Evolutionary conservation across 176 grass and related monocot genomes (phyloP).

Genomic region (Avena sativa): DNA sequence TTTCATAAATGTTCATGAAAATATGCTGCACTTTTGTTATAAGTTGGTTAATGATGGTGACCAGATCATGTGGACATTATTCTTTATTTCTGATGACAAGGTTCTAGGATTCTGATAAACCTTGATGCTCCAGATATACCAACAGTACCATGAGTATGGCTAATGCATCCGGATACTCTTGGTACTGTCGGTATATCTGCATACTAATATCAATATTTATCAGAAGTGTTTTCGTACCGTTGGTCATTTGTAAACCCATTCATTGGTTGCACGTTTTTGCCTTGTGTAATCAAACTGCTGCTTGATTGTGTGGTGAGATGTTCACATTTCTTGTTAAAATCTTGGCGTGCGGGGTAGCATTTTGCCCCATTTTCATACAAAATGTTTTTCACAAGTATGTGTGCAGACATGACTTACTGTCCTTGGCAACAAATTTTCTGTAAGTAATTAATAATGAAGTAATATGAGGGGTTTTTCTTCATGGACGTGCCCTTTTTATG

Average conservation of each 20-base stretch:
- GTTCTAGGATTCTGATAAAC: neutral
- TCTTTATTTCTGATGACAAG: neutral
- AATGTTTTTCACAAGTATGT: neutral
- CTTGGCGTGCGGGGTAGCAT: neutral
- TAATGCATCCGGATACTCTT: neutral
- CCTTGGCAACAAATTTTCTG: neutral
- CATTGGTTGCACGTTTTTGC: neutral
- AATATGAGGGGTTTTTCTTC: neutral
- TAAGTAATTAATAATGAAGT: neutral
- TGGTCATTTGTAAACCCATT: neutral
- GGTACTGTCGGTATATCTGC: neutral
- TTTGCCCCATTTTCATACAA: neutral
- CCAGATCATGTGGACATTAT: neutral
- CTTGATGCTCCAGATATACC: too few relatives aligned
- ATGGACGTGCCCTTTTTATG: neutral
- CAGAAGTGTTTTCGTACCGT: neutral
- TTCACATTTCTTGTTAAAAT: neutral
- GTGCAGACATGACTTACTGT: neutral
- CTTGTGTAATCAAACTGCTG: neutral
- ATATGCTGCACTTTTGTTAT: neutral
- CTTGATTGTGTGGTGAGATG: neutral
- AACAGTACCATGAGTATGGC: neutral
- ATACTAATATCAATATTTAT: neutral
- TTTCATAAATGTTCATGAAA: neutral
- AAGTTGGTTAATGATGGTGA: neutral